Base-by-base conservation (phyloP, 345 rosid species). In the Iberis pinnata region DNA sequence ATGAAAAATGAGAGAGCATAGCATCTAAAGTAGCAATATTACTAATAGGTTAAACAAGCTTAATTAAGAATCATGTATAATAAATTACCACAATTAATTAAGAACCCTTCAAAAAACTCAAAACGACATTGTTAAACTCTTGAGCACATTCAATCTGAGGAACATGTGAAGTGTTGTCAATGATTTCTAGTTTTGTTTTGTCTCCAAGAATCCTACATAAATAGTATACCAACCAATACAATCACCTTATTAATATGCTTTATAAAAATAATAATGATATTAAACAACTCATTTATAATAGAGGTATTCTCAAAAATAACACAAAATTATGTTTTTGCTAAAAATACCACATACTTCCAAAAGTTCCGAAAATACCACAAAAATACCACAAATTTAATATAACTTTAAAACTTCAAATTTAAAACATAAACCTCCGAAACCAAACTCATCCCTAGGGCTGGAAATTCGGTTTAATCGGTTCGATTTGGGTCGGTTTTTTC, bases 121-220 rank as follows among this genome's bases (percentile, higher is more conserved):
- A 58, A 61, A 86, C 66, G 40, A 75, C 47, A 9, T 60, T 51
- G 73, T 83, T 86, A 73, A 89, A 89, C 59, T 67, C 54, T 35
- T 14, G 35, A 0, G 87, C 31, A 29, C 75, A 56, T 58, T 89
- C 97, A 22, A 78, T 67, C 64, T 89, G 97, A 8, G 92, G 95
- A 42, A 89, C 75, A 50, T 89, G 97, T 1, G 94, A 76, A 14
- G 97, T 70, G 20, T 79, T 70, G 45, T 71, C 42, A 51, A 89
- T 73, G 38, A 81, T 53, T 55, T 86, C 86, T 58, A 89, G 36
- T 59, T 68, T 80, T 44, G 79, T 73, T 31, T 79, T 79, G 72
- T 75, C 71, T 64, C 95, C 97, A 8, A 86, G 51, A 42, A 82
- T 29, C 82, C 97, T 89, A 73, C 70, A 71, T 6, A 32, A 33